A percentile compares a stretch with the other conserved stretches of the same genome.
Conservation (phyloP, 495 filamentous ascomycete genomes). For the Usnea hakonensis region DNA sequence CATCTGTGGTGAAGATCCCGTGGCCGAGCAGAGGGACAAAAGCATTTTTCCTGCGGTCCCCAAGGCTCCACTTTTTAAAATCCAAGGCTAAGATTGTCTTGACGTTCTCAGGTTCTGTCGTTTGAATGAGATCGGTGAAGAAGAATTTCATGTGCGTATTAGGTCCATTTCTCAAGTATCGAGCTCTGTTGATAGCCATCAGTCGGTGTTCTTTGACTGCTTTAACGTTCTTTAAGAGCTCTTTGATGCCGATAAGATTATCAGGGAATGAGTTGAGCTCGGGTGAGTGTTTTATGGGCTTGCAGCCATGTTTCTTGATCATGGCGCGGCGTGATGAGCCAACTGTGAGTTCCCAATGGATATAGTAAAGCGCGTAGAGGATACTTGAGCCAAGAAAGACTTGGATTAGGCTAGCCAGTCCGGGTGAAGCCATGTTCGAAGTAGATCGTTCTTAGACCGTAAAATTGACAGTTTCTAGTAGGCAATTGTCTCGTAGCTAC, state of each 20-base stretch:
- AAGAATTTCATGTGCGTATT: conserved; percentile 29
- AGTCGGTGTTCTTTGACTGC: conserved; percentile 8
- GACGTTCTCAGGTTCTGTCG: conserved; percentile 75
- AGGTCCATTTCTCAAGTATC: conserved; percentile 14
- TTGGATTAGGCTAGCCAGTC: not conserved
- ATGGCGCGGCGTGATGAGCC: conserved; percentile 18
- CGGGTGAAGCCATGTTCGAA: not conserved
- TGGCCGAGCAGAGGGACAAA: conserved; percentile 48
- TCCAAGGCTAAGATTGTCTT: conserved; percentile 77
- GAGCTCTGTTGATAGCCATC: not conserved
- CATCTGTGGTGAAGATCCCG: conserved; percentile 67
- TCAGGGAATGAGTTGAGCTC: conserved; percentile 17
- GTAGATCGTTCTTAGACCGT: not conserved
- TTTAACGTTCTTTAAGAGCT: not conserved
- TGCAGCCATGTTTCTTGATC: conserved; percentile 21
- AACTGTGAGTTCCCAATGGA: conserved; percentile 19
- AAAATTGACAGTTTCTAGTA: not conserved
- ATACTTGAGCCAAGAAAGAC: not conserved
- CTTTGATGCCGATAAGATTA: conserved; percentile 11
- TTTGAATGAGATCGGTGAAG: conserved; percentile 39
- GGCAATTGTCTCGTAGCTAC: not conserved
- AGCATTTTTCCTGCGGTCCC: conserved; percentile 32
- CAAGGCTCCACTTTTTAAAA: conserved; percentile 60
- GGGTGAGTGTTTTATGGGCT: conserved; percentile 11
- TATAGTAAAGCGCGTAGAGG: conserved; percentile 12